A percentile compares a stretch with the other conserved stretches of the same genome.
Evolutionary conservation across 768 basidiomycete species (phyloP).

Genomic region (Lanmaoa rubissima): DNA sequence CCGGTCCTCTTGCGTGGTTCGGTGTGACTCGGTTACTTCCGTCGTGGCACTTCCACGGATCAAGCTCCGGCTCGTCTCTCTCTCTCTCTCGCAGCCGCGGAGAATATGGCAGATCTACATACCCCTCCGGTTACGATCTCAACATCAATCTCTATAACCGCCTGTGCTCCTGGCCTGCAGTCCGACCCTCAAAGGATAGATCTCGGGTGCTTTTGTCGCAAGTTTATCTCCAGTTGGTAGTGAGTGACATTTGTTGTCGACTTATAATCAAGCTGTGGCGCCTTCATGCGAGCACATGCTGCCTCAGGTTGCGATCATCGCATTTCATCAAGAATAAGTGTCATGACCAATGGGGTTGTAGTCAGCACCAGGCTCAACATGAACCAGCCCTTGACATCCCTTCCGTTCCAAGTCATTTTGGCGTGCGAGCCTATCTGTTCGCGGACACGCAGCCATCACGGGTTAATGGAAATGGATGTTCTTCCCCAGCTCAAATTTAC

Average conservation of each 20-base stretch:
- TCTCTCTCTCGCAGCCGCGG: background rate
- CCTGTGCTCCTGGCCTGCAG: background rate
- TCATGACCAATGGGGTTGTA: background rate
- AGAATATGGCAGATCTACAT: background rate
- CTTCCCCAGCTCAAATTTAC: background rate
- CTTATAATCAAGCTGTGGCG: background rate
- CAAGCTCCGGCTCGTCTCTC: background rate
- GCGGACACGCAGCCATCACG: background rate
- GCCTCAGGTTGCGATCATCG: constrained; percentile 3
- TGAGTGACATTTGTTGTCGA: background rate
- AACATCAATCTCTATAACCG: background rate
- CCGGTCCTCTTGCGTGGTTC: no score
- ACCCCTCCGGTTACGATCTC: constrained; percentile 3
- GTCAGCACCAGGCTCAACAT: background rate
- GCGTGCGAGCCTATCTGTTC: background rate
- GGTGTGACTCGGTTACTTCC: no score
- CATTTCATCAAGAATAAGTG: background rate
- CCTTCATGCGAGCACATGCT: background rate
- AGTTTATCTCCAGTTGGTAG: background rate
- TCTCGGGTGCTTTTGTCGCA: constrained; percentile 16
- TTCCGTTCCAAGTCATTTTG: background rate
- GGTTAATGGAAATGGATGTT: background rate
- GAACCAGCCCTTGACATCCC: background rate
- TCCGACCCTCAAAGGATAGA: constrained; percentile 1
- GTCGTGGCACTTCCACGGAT: background rate